Evolutionary conservation across 495 filamentous ascomycete species (phyloP).

Genomic region (Cudoniella acicularis): DNA sequence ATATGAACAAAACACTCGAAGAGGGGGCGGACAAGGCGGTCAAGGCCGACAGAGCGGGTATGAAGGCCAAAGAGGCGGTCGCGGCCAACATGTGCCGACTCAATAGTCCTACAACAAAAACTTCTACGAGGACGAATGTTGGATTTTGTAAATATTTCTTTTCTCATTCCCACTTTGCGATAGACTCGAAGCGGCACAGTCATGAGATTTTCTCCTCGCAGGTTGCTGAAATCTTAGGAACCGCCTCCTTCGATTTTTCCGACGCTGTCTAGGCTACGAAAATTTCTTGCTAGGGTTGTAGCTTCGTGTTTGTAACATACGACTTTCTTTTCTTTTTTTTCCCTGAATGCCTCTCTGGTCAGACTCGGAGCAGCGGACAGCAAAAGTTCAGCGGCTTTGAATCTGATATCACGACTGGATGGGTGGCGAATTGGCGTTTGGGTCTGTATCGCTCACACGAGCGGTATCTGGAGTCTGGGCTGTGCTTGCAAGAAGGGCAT

Average conservation of each 20-base stretch:
- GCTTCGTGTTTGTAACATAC: constrained; percentile 27
- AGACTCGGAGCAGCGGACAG: constrained; percentile 22
- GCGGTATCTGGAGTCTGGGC: constrained; percentile 23
- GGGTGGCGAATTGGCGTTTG: constrained; percentile 20
- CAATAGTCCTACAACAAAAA: constrained; percentile 16
- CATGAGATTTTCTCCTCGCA: constrained; percentile 12
- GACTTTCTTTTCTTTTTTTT: constrained; percentile 24
- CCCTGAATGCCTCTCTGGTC: constrained; percentile 20
- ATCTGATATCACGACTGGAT: constrained; percentile 27
- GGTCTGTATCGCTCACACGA: constrained; percentile 18
- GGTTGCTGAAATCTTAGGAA: constrained; percentile 6
- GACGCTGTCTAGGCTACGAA: constrained; percentile 4
- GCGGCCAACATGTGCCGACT: constrained; percentile 31
- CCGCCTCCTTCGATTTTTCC: not conserved
- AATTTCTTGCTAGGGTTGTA: constrained; percentile 9
- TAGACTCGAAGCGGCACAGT: constrained; percentile 18
- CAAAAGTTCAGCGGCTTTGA: constrained; percentile 27
- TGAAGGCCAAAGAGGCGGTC: constrained; percentile 39
- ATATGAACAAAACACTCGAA: constrained; percentile 32
- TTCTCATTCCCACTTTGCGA: constrained; percentile 22
- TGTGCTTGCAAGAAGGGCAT: constrained; percentile 22
- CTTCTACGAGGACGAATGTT: constrained; percentile 10
- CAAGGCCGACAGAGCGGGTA: constrained; percentile 37
- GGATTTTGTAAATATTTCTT: constrained; percentile 27
- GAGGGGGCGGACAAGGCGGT: constrained; percentile 29